Evolutionary conservation across 208 protist genomes (phyloP), one percentile per base, ranked within the genome.

Genomic region (Crithidia fasciculata): DNA sequence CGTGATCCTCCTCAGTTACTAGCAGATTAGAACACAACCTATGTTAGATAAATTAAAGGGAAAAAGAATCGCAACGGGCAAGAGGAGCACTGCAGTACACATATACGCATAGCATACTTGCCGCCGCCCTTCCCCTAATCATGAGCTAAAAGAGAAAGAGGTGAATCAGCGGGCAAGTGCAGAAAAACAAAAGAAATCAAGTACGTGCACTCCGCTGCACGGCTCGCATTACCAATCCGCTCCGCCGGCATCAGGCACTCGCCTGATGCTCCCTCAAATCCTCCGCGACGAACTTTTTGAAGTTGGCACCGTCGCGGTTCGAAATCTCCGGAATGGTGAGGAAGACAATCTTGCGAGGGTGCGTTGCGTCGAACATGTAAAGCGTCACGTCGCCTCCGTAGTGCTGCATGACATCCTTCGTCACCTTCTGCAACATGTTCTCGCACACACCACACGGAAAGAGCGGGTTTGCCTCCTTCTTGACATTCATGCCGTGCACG

Each of bases 361-460:
- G 69, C 5, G 84, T 87, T 3, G 87, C 89, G 74, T 97, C 93
- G 71, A 91, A 97, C 90, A 97, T 95, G 80, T 93, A 97, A 28
- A 97, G 72, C 57, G 85, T 88, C 54, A 95, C 77, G 69, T 94
- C 87, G 52, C 85, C 86, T 43, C 90, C 83, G 80, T 94, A 92
- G 62, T 73, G 73, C 8, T 73, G 47, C 45, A 72, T 66, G 19
- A 97, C 89, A 60, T 97, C 93, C 60, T 86, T 87, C 50, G 73
- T 89, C 12, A 95, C 87, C 76, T 89, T 94, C 50, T 88, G 88
- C 53, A 97, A 73, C 90, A 95, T 97, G 72, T 95, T 97, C 76
- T 97, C 93, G 61, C 93, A 97, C 3, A 95, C 93, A 39, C 93
- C 93, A 62, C 93, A 97, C 10, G 93, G 93, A 65, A 97, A 97